Conservation (phyloP, 805 yeast genomes). For the Wickerhamomyces kurtzmanii region DNA sequence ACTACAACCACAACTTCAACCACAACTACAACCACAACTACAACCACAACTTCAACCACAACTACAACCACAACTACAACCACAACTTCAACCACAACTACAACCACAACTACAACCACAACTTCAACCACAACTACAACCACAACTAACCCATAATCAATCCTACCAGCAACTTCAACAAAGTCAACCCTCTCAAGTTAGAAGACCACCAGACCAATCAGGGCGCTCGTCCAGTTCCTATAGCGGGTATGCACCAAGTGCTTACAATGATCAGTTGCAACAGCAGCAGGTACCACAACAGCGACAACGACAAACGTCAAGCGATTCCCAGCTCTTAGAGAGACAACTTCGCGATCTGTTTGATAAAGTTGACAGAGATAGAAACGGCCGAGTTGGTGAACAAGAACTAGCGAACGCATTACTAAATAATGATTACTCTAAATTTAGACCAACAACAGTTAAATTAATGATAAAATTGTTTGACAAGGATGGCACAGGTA, state of each 20-base stretch:
- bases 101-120: conserved; percentile 1
- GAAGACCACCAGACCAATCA: too few species aligned
- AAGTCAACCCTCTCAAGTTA: neutral
- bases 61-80: neutral
- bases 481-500: conserved; percentile 35
- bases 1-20: neutral
- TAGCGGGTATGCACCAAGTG: conserved; percentile 3
- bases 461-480: conserved; percentile 54
- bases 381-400: conserved; percentile 44
- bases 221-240: too few species aligned
- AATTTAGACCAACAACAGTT: conserved; percentile 51
- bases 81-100: neutral
- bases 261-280: neutral
- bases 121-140: conserved; percentile 1
- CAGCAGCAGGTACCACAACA: conserved; percentile 2
- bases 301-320: conserved; percentile 6
- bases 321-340: conserved; percentile 20
- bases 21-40: neutral
- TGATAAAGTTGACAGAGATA: conserved; percentile 43
- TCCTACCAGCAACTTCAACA: conserved; percentile 3
- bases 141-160: conserved; percentile 1
- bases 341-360: conserved; percentile 38
- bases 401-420: conserved; percentile 49
- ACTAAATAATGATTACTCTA: conserved; percentile 47
- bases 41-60: neutral